Evolutionary conservation across 1,284 basidiomycete genomes (phyloP).

Genomic region (Trichosporon asahii): DNA sequence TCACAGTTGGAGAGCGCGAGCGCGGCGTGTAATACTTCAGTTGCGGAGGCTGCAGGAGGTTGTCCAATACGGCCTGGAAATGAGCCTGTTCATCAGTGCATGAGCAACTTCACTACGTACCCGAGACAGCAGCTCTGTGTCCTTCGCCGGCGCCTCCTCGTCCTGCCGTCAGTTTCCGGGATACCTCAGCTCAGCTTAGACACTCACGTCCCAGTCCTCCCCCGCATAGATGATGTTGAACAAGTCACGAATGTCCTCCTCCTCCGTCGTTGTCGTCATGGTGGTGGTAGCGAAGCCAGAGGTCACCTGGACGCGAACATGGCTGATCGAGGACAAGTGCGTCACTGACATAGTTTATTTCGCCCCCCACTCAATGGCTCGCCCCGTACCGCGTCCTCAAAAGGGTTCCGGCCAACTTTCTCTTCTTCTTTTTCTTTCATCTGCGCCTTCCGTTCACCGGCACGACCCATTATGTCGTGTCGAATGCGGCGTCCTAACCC

Average conservation of each 20-base stretch:
- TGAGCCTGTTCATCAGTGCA: background rate
- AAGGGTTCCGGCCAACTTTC: background rate
- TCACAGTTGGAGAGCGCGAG: background rate
- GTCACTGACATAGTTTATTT: background rate
- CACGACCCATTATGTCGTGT: background rate
- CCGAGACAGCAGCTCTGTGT: conserved; percentile 2
- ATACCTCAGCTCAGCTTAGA: background rate
- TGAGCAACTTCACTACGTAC: background rate
- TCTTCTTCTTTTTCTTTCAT: background rate
- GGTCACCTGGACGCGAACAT: background rate
- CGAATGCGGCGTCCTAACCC: background rate
- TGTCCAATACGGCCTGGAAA: conserved; percentile 5
- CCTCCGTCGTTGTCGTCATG: background rate
- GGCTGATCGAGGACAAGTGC: conserved; percentile 2
- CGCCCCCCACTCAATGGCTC: background rate
- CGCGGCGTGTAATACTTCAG: conserved; percentile 9
- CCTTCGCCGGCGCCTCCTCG: background rate
- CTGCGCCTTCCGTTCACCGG: background rate
- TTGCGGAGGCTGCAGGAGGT: conserved; percentile 9
- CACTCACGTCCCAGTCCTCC: conserved; percentile 6
- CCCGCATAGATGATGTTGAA: conserved; percentile 7
- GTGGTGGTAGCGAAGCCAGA: background rate
- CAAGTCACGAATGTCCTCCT: background rate
- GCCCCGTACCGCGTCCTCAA: background rate
- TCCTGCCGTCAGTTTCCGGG: background rate